phyloP scores from a whole-genome alignment of 768 basidiomycete species.

The Auriscalpium vulgare region DNA sequence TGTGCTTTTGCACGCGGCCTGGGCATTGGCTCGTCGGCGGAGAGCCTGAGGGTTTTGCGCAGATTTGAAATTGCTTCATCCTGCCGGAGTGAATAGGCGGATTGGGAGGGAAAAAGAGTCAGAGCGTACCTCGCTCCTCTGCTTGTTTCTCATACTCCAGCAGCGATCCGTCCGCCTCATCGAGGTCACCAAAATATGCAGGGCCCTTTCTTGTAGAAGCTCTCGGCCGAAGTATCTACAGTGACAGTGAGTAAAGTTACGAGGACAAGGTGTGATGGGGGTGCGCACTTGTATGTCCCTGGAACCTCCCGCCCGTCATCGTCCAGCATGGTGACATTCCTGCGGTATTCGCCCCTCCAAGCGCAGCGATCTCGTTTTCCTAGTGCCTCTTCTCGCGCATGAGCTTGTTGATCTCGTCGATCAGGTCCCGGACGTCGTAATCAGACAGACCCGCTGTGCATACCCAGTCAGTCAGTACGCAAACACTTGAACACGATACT shows the following conservation, averaged over 20 bases:
- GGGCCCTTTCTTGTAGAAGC: too few relatives aligned
- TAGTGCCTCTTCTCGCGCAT: constrained; percentile 94
- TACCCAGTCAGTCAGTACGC: neutral
- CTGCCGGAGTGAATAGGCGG: neutral
- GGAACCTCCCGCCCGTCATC: constrained; percentile 95
- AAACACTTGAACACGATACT: neutral
- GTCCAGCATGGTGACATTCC: constrained; percentile 90
- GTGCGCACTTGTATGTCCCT: constrained; percentile 85
- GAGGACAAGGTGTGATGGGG: neutral
- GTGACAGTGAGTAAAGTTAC: neutral
- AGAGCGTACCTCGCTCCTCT: constrained; percentile 57
- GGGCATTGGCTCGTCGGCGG: constrained; percentile 41
- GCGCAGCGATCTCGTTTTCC: constrained; percentile 95
- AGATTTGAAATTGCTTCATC: constrained; percentile 4
- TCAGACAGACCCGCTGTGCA: constrained; percentile 78
- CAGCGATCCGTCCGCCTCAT: constrained; percentile 66
- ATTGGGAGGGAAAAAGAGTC: neutral
- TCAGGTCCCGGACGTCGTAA: constrained; percentile 92
- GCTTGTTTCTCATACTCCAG: constrained; percentile 61
- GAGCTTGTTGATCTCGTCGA: constrained; percentile 95
- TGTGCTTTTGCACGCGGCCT: constrained; percentile 31
- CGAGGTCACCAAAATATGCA: constrained; percentile 85
- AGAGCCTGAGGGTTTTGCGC: constrained; percentile 7
- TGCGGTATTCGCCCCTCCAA: constrained; percentile 91
- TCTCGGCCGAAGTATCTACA: constrained; percentile 92